A percentile compares a stretch with the other conserved stretches of the same genome.
Evolutionary conservation across 2,329 filamentous ascomycete species (phyloP).

Genomic region (Blastomyces emzantsi): DNA sequence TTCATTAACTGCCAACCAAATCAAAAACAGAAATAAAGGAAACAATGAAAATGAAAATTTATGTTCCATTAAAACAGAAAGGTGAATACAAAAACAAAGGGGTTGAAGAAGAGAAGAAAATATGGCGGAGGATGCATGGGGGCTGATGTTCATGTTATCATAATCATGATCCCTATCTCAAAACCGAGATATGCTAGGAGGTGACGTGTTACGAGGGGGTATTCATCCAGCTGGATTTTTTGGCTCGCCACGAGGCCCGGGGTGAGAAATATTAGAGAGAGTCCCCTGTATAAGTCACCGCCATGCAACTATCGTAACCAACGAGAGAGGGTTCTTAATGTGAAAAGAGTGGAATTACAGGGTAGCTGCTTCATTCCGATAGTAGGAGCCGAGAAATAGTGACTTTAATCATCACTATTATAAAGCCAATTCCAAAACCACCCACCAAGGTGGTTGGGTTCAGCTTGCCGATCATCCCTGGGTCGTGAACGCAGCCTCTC

Average conservation of each 20-base stretch:
- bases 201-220: background rate
- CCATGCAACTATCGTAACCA: too few relatives aligned
- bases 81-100: background rate
- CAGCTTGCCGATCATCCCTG: background rate
- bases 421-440: conserved; percentile 3
- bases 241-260: too few relatives aligned
- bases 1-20: background rate
- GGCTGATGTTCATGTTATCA: background rate
- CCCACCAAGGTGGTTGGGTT: background rate
- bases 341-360: too few relatives aligned
- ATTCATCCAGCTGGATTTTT: too few relatives aligned
- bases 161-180: background rate
- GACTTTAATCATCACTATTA: background rate
- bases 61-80: too few relatives aligned
- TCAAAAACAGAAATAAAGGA: background rate
- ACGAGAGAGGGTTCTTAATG: too few relatives aligned
- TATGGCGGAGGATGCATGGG: background rate
- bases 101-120: background rate
- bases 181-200: background rate
- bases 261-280: too few relatives aligned
- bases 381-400: background rate
- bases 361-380: too few relatives aligned
- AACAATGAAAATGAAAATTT: too few relatives aligned
- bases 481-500: background rate
- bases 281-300: too few relatives aligned